A percentile compares a stretch with the other conserved stretches of the same genome.
These are phyloP conservation scores for Globisporangium megalacanthum DNA, from an alignment of 352 stramenopile genomes.

Conservation along the genomic window DNA sequence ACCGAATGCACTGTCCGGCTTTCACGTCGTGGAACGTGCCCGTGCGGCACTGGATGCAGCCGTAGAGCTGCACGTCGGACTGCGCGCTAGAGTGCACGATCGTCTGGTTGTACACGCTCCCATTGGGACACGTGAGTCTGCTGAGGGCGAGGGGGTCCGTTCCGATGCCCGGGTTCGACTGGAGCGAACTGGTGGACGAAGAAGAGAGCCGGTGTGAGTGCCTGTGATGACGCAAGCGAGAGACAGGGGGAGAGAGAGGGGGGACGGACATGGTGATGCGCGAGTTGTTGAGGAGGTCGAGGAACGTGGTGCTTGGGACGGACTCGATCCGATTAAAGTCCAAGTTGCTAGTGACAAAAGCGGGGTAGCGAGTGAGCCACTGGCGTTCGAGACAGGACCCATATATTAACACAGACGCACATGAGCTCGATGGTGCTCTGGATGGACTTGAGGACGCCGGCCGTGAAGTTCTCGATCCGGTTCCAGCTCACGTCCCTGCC, in stretches of 20 bases:
- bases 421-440: constrained; percentile 40
- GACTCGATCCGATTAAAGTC: constrained; percentile 56
- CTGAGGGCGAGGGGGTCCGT: constrained; percentile 25
- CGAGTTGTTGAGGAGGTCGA: constrained; percentile 31
- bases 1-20: constrained; percentile 32
- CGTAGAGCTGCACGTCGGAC: constrained; percentile 24
- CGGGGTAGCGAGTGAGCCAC: background rate
- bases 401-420: constrained; percentile 18
- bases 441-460: constrained; percentile 37
- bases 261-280: constrained; percentile 42
- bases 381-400: no score
- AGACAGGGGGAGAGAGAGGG: background rate
- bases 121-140: constrained; percentile 41
- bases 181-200: constrained; percentile 29
- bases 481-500: constrained; percentile 55
- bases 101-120: constrained; percentile 38
- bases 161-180: constrained; percentile 47
- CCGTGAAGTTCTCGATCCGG: constrained; percentile 50
- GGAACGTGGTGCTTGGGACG: constrained; percentile 50
- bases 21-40: constrained; percentile 53
- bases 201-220: background rate
- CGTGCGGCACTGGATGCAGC: constrained; percentile 58
- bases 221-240: no score
- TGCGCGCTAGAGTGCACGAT: constrained; percentile 13
- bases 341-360: constrained; percentile 28